A percentile compares a stretch with the other conserved stretches of the same genome.
Evolutionary conservation across 2,329 filamentous ascomycete genomes (phyloP).

Genomic region (Neofusicoccum kwambonambiense): DNA sequence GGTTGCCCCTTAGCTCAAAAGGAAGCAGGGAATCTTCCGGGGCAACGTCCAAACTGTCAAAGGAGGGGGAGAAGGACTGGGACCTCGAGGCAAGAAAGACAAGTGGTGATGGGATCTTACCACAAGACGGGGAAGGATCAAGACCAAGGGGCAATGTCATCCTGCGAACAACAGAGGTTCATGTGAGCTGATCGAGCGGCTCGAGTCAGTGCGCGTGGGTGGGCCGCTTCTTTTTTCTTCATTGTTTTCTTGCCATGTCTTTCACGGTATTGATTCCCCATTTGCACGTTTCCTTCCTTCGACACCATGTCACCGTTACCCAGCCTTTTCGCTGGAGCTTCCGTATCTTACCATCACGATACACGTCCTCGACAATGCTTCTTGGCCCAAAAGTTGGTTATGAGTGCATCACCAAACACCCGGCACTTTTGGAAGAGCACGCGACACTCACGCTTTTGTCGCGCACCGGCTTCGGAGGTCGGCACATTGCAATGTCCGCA

Average conservation of each 20-base stretch:
- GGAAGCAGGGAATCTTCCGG: not conserved
- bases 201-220: not conserved
- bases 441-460: not conserved
- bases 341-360: no score
- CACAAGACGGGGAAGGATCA: not conserved
- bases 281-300: not conserved
- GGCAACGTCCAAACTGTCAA: not conserved
- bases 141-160: constrained; percentile 4
- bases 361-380: not conserved
- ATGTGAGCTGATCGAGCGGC: not conserved
- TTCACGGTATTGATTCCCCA: not conserved
- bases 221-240: not conserved
- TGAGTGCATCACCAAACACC: not conserved
- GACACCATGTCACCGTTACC: not conserved
- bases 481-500: not conserved
- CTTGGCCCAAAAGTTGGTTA: not conserved
- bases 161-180: constrained; percentile 12
- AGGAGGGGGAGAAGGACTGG: constrained; percentile 11
- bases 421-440: not conserved
- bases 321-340: not conserved
- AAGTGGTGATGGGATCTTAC: constrained; percentile 7
- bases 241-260: not conserved
- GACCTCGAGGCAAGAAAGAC: constrained; percentile 8
- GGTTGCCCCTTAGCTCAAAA: not conserved
- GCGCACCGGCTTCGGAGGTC: not conserved